These are phyloP conservation scores for Phialophora verrucosa DNA, from an alignment of 2,329 filamentous ascomycete species.

Conservation along the genomic window DNA sequence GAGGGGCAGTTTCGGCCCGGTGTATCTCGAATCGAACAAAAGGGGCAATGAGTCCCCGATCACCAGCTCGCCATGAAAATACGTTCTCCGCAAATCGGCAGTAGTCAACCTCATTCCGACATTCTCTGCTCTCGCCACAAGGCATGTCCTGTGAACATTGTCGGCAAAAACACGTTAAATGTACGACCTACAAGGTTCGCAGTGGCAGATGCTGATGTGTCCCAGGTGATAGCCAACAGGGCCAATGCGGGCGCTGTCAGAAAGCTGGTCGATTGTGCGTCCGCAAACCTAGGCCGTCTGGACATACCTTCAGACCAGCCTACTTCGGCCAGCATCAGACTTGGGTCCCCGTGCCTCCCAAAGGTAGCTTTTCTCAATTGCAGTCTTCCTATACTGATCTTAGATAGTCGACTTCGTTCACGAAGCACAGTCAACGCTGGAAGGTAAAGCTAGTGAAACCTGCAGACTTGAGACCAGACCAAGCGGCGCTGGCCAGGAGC, in stretches of 20 bases:
- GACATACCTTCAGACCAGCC: neutral
- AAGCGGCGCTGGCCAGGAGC: no score
- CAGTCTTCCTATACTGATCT: no score
- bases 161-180: neutral
- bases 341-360: constrained; percentile 19
- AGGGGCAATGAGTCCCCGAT: constrained; percentile 19
- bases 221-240: constrained; percentile 14
- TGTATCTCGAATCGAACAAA: constrained; percentile 1
- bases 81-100: constrained; percentile 3
- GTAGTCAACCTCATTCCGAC: no score
- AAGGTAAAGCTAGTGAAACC: no score
- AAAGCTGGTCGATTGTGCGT: constrained; percentile 14
- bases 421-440: no score
- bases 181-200: no score
- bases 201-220: no score
- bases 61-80: neutral
- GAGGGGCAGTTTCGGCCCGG: constrained; percentile 2
- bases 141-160: no score
- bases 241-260: constrained; percentile 18
- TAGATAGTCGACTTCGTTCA: no score
- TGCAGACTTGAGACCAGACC: no score
- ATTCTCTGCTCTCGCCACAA: no score
- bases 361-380: neutral
- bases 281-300: constrained; percentile 4
- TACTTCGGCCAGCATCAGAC: constrained; percentile 4